Evolutionary conservation across 108 stramenopile genomes (phyloP), one percentile per base, ranked within the genome.

Genomic region (Cyclotella kingstonii): DNA sequence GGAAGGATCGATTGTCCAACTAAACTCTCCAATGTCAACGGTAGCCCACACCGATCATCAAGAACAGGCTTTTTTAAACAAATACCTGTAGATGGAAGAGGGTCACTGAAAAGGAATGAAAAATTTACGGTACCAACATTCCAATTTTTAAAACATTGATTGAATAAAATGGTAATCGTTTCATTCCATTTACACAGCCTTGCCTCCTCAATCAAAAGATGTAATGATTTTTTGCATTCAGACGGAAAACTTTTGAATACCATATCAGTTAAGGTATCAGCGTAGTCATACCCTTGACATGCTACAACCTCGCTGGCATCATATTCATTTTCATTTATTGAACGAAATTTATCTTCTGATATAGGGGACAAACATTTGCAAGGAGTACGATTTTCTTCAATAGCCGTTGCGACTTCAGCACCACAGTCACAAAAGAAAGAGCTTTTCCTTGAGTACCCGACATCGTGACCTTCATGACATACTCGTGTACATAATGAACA

Each of bases 401-500:
- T 60, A 15, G 69, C 73, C 35, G 42, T 44, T 35, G 65, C 70
- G 25, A 71, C 71, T 48, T 88, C 84, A 3, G 87, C 89, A 5
- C 87, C 93, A 73, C 93, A 94, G 64, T 94, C 93, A 52, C 93
- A 94, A 73, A 94, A 94, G 63, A 94, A 94, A 1, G 84, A 85
- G 40, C 74, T 77, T 47, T 76, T 78, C 12, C 93, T 67, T 29
- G 87, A 85, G 54, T 94, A 94, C 14, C 80, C 70, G 3, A 94
- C 84, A 43, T 94, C 93, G 58, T 94, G 93, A 5, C 84, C 93
- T 40, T 78, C 56, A 60, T 94, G 93, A 42, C 93, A 94, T 26
- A 81, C 61, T 34, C 82, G 62, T 8, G 82, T 87, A 58, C 93
- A 94, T 8, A 90, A 56, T 7, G 87, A 75, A 40, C 93, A 94